Conservation (phyloP, 2,329 filamentous ascomycete species). For the Purpureocillium takamizusanense region DNA sequence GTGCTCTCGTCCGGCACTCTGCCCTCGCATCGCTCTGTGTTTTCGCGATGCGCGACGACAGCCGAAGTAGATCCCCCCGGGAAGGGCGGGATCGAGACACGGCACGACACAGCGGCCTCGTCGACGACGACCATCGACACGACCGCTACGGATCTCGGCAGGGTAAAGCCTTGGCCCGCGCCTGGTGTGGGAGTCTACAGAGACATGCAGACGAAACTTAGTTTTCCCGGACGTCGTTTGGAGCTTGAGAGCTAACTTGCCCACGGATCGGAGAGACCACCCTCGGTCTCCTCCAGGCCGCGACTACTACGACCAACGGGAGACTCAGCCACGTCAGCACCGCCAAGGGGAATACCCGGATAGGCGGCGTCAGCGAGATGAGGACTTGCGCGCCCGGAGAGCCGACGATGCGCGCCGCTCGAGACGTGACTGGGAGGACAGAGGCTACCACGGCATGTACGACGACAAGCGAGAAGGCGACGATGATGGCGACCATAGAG, state of each 20-base stretch:
- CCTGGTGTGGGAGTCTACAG: conserved; percentile 13
- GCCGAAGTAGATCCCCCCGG: conserved; percentile 21
- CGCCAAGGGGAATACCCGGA: conserved; percentile 16
- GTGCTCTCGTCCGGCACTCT: too few species aligned
- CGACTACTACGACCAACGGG: conserved; percentile 23
- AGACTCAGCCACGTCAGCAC: conserved; percentile 14
- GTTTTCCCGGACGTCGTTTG: too few species aligned
- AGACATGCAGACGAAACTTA: conserved; percentile 3
- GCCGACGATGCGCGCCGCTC: conserved; percentile 14
- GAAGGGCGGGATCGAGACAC: conserved; percentile 10
- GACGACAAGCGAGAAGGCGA: conserved; percentile 14
- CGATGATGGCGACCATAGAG: conserved; percentile 6
- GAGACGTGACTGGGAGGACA: conserved; percentile 18
- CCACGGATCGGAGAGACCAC: conserved; percentile 31
- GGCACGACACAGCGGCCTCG: neutral
- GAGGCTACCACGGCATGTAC: conserved; percentile 28
- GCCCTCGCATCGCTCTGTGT: too few species aligned
- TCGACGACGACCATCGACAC: conserved; percentile 18
- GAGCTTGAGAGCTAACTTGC: conserved; percentile 35
- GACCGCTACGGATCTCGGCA: conserved; percentile 38
- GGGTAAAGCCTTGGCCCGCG: conserved; percentile 35
- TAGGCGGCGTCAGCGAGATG: conserved; percentile 16
- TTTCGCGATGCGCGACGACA: conserved; percentile 34
- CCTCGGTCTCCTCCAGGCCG: conserved; percentile 34
- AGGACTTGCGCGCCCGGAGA: conserved; percentile 13